phyloP scores from a whole-genome alignment of 768 basidiomycete species.

The Sutorius australiensis region DNA sequence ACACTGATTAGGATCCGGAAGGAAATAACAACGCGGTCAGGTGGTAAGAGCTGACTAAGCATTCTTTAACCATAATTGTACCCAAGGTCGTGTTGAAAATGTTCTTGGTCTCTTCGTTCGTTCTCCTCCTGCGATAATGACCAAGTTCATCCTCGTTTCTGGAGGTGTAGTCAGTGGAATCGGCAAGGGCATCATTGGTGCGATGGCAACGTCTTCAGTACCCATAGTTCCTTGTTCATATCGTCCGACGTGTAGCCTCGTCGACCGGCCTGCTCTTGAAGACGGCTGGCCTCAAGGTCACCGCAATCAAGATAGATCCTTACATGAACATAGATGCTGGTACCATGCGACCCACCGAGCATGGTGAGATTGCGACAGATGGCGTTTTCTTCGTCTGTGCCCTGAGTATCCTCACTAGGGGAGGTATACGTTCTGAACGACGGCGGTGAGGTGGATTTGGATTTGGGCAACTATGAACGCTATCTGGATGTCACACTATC shows the following conservation, averaged over 20 bases:
- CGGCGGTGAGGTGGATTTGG: slow-evolving; percentile 96
- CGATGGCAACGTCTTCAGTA: slow-evolving; percentile 28
- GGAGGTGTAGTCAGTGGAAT: slow-evolving; percentile 99
- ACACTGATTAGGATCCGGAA: neutral
- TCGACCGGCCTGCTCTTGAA: slow-evolving; percentile 95
- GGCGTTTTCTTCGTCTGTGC: neutral
- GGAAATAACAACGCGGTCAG: neutral
- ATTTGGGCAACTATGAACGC: slow-evolving; percentile 97
- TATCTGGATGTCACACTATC: slow-evolving; percentile 94
- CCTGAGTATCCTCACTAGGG: slow-evolving; percentile 45
- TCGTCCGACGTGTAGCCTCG: slow-evolving; percentile 58
- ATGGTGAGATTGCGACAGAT: slow-evolving; percentile 57
- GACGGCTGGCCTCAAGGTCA: slow-evolving; percentile 93
- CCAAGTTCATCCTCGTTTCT: slow-evolving; percentile 94
- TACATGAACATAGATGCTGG: slow-evolving; percentile 99
- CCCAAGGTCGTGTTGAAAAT: slow-evolving; percentile 2
- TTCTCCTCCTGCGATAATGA: slow-evolving; percentile 47
- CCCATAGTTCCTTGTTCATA: slow-evolving; percentile 19
- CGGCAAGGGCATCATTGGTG: slow-evolving; percentile 98
- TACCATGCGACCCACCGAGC: slow-evolving; percentile 97
- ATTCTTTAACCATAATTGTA: neutral
- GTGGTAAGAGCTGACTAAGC: slow-evolving; percentile 12
- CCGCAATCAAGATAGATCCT: slow-evolving; percentile 98
- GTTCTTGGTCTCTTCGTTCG: neutral
- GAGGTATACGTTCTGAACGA: slow-evolving; percentile 99